phyloP scores from a whole-genome alignment of 2,329 filamentous ascomycete species.

The Sporothrix protearum region DNA sequence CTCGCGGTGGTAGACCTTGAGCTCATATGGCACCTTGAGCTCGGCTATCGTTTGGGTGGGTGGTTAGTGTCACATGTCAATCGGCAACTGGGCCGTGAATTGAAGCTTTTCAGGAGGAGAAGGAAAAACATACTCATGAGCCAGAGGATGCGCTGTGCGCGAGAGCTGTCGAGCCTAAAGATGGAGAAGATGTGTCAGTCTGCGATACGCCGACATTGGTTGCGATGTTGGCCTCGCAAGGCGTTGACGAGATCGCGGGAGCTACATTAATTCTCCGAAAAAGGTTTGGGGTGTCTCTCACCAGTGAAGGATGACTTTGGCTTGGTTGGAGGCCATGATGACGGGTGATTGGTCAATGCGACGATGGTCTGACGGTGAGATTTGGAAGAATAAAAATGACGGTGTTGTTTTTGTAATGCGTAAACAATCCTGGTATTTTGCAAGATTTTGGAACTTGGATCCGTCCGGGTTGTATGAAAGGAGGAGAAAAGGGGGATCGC shows the following conservation, averaged over 20 bases:
- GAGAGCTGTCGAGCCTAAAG: slow-evolving; percentile 74
- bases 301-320: slow-evolving; percentile 24
- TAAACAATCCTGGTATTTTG: not conserved
- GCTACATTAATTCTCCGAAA: not conserved
- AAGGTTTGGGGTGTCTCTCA: not conserved
- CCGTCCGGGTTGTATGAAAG: not conserved
- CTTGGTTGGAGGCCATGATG: not conserved
- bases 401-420: not conserved
- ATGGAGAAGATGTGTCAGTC: not conserved
- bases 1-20: slow-evolving; percentile 73
- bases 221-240: not conserved
- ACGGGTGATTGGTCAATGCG: not conserved
- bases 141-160: slow-evolving; percentile 80
- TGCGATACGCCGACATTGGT: not conserved
- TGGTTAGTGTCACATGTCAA: not conserved
- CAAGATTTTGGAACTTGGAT: not conserved
- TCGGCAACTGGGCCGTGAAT: not conserved
- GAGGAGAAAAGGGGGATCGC: not conserved
- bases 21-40: slow-evolving; percentile 71
- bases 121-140: slow-evolving; percentile 49
- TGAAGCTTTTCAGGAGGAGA: not conserved
- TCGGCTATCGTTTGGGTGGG: slow-evolving; percentile 52
- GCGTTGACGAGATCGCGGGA: not conserved
- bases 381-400: not conserved
- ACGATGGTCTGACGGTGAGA: not conserved